Conservation (phyloP, 495 filamentous ascomycete species). For the Bombardia bombarda region DNA sequence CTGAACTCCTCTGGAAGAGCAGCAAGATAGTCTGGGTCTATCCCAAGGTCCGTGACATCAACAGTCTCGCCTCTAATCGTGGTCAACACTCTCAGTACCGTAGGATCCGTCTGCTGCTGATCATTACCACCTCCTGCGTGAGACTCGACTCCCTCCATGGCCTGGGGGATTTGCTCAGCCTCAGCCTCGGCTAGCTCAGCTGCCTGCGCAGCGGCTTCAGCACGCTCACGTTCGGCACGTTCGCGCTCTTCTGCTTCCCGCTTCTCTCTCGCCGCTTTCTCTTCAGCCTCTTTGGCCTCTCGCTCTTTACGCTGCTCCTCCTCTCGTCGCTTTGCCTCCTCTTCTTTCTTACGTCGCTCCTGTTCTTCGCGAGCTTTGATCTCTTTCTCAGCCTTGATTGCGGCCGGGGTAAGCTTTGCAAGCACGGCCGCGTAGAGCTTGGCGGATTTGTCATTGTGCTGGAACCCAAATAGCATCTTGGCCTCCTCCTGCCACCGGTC, state of each 20-base stretch:
- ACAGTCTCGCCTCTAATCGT: slow-evolving; percentile 76
- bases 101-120: slow-evolving; percentile 19
- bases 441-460: slow-evolving; percentile 60
- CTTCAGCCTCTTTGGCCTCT: slow-evolving; percentile 54
- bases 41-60: slow-evolving; percentile 89
- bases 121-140: slow-evolving; percentile 30
- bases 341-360: slow-evolving; percentile 56
- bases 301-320: slow-evolving; percentile 46
- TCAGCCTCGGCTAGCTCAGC: slow-evolving; percentile 12
- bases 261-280: slow-evolving; percentile 45
- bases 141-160: slow-evolving; percentile 84
- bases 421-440: slow-evolving; percentile 63
- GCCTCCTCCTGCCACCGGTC: slow-evolving; percentile 88
- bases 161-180: slow-evolving; percentile 29
- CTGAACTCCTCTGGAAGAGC: slow-evolving; percentile 90
- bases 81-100: slow-evolving; percentile 55
- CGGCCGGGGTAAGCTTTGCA: slow-evolving; percentile 69
- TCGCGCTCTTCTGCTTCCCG: slow-evolving; percentile 52
- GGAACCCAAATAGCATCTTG: slow-evolving; percentile 68
- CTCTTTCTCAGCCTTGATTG: slow-evolving; percentile 68
- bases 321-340: slow-evolving; percentile 50
- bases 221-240: slow-evolving; percentile 42
- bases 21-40: slow-evolving; percentile 88
- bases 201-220: slow-evolving; percentile 35
- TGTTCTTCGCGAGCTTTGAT: slow-evolving; percentile 52